phyloP scores from a whole-genome alignment of 2,329 filamentous ascomycete genomes.

The Xylariomycetidae sp. region DNA sequence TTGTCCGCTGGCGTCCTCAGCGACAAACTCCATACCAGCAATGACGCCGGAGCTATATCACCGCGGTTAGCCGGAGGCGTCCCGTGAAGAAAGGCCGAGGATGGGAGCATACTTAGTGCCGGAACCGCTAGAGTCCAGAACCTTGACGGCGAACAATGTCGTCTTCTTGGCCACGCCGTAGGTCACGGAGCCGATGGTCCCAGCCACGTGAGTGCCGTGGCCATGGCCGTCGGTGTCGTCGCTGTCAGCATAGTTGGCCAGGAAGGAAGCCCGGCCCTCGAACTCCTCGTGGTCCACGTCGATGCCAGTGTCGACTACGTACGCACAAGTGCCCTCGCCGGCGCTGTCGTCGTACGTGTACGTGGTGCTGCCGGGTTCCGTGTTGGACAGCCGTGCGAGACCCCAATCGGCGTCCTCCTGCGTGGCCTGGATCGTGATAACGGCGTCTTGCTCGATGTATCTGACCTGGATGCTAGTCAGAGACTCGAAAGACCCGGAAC shows the following conservation, averaged over 20 bases:
- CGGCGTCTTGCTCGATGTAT: slow-evolving; percentile 29
- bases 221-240: slow-evolving; percentile 33
- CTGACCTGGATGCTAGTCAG: slow-evolving; percentile 28
- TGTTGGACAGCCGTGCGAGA: slow-evolving; percentile 40
- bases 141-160: slow-evolving; percentile 42
- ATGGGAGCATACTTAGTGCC: slow-evolving; percentile 25
- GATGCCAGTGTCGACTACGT: slow-evolving; percentile 53
- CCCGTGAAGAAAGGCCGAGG: slow-evolving; percentile 4
- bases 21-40: slow-evolving; percentile 34
- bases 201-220: slow-evolving; percentile 38
- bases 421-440: slow-evolving; percentile 20
- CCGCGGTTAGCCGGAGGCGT: too few relatives aligned
- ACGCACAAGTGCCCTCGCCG: slow-evolving; percentile 41
- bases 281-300: slow-evolving; percentile 41
- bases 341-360: slow-evolving; percentile 41
- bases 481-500: too few relatives aligned
- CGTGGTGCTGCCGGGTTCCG: slow-evolving; percentile 26
- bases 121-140: slow-evolving; percentile 30
- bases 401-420: slow-evolving; percentile 35
- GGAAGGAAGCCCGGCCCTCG: slow-evolving; percentile 35
- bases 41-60: slow-evolving; percentile 24
- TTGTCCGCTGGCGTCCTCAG: slow-evolving; percentile 36
- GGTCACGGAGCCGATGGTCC: slow-evolving; percentile 31
- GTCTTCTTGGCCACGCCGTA: slow-evolving; percentile 44
- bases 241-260: slow-evolving; percentile 22